Evolutionary conservation across 208 protist genomes (phyloP), one percentile per base, ranked within the genome.

Genomic region (Angomonas ambiguus): DNA sequence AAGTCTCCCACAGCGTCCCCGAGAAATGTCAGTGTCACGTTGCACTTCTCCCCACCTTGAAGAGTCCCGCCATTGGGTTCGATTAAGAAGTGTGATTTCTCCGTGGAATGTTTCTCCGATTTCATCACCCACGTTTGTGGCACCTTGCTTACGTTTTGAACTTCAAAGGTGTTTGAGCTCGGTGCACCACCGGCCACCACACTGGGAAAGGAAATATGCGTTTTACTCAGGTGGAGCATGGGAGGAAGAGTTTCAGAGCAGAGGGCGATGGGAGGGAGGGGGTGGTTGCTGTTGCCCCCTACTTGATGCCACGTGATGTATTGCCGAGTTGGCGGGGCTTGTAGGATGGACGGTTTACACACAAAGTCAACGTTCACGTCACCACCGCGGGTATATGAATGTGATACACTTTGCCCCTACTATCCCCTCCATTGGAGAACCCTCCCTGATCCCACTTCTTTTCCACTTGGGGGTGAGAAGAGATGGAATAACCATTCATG

Each of bases 21-120:
- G 27, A 91, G 55, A 74, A 96, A 97, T 8, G 79, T 86, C 8
- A 97, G 62, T 62, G 76, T 74, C 24, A 97, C 77, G 25, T 61
- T 59, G 59, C 82, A 60, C 60, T 67, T 73, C 55, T 82, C 74
- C 8, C 80, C 76, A 0, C 77, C 65, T 0, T 62, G 56, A 20
- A 97, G 65, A 10, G 59, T 51, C 13, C 93, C 95, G 22, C 53
- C 70, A 10, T 65, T 65, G 6, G 82, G 75, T 70, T 85, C 83
- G 38, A 97, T 60, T 8, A 71, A 69, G 74, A 97, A 97, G 57
- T 65, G 57, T 16, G 59, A 41, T 41, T 60, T 55, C 28, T 63
- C 42, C 8, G 55, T 59, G 38, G 5, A 0, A 2, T 18, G 8
- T 5, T 51, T 65, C 20, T 65, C 53, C 10, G 28, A 28, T 31